Percentiles rank a stretch among this genome's conserved stretches.
These are phyloP conservation scores for Yamadazyma mexicana DNA, from an alignment of 1,139 yeast species.

Conservation along the genomic window DNA sequence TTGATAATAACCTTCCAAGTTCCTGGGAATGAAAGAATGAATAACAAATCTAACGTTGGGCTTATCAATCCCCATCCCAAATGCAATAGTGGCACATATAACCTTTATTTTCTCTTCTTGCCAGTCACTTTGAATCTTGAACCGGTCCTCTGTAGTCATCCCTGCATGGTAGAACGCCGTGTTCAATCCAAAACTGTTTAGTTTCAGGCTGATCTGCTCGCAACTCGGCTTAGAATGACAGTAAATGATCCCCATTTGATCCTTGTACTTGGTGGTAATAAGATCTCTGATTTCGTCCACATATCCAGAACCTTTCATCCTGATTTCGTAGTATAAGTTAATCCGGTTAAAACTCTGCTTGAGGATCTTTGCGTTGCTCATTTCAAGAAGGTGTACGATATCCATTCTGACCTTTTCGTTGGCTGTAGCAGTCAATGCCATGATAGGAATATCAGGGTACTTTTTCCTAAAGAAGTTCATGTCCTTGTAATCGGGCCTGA, in stretches of 20 bases:
- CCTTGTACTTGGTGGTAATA: constrained; percentile 50
- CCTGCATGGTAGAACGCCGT: constrained; percentile 93
- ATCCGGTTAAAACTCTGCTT: constrained; percentile 88
- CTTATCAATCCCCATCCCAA: constrained; percentile 98
- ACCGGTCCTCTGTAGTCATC: constrained; percentile 75
- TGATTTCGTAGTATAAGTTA: constrained; percentile 78
- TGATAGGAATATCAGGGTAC: constrained; percentile 81
- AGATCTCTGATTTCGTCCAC: constrained; percentile 62
- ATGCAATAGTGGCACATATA: constrained; percentile 95
- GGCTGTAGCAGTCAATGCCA: constrained; percentile 98
- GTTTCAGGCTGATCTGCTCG: constrained; percentile 71
- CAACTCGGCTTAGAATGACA: constrained; percentile 90
- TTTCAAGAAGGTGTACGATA: constrained; percentile 69
- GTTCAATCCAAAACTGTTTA: constrained; percentile 59
- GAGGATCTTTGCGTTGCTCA: constrained; percentile 55
- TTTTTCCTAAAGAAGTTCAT: constrained; percentile 69
- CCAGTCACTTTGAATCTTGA: constrained; percentile 75
- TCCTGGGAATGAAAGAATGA: constrained; percentile 86
- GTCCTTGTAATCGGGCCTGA: constrained; percentile 91
- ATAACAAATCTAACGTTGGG: constrained; percentile 92
- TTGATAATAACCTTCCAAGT: constrained; percentile 93
- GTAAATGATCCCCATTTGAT: constrained; percentile 84
- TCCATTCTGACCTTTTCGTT: constrained; percentile 88
- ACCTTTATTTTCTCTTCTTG: constrained; percentile 69
- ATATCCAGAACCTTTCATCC: constrained; percentile 58